These are phyloP conservation scores for Colletotrichum orchidophilum DNA, from an alignment of 2,329 filamentous ascomycete genomes.

Conservation along the genomic window DNA sequence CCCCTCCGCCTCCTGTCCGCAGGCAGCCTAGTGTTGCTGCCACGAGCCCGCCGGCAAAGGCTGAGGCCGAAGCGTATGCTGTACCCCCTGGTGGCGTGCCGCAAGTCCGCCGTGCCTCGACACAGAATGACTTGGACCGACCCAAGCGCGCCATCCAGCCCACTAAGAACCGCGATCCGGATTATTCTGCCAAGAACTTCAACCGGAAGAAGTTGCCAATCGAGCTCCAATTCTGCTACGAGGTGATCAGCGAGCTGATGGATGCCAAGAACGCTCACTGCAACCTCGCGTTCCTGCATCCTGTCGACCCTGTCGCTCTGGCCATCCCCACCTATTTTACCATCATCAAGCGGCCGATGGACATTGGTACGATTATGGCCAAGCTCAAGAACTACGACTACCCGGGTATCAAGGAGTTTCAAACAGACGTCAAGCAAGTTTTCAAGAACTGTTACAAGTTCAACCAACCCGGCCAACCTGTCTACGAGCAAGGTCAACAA, in stretches of 20 bases:
- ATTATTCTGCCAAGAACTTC: slow-evolving; percentile 80
- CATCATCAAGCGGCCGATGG: slow-evolving; percentile 97
- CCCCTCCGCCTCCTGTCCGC: slow-evolving; percentile 43
- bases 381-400: slow-evolving; percentile 86
- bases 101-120: slow-evolving; percentile 86
- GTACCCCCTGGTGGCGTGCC: slow-evolving; percentile 81
- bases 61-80: slow-evolving; percentile 67
- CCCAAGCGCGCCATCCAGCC: slow-evolving; percentile 95
- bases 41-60: slow-evolving; percentile 47
- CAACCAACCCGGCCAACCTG: slow-evolving; percentile 79
- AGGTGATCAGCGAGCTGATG: slow-evolving; percentile 80
- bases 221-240: slow-evolving; percentile 90
- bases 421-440: slow-evolving; percentile 83
- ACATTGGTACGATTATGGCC: slow-evolving; percentile 80
- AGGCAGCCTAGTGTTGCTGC: slow-evolving; percentile 40
- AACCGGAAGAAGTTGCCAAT: slow-evolving; percentile 93
- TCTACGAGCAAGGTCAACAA: slow-evolving; percentile 75
- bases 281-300: slow-evolving; percentile 79
- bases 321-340: slow-evolving; percentile 94
- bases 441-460: slow-evolving; percentile 93
- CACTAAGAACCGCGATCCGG: slow-evolving; percentile 89
- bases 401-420: slow-evolving; percentile 83
- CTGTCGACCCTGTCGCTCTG: slow-evolving; percentile 92
- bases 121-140: slow-evolving; percentile 77
- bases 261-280: slow-evolving; percentile 75